These are phyloP conservation scores for Excoecaria cochinchinensis DNA, from an alignment of 345 rosid genomes.

Conservation along the genomic window DNA sequence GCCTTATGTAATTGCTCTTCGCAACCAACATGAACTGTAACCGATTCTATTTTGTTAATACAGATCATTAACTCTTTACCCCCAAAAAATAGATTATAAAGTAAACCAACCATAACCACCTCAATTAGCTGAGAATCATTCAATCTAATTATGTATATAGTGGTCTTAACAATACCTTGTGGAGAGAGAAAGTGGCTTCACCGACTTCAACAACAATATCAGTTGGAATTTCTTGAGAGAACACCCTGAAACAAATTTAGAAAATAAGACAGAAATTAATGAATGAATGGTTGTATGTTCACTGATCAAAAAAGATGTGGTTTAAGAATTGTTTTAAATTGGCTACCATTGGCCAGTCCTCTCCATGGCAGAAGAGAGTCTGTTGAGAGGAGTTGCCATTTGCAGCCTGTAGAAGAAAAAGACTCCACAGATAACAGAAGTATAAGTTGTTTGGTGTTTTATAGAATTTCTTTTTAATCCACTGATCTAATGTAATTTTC, in stretches of 20 bases:
- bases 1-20: slow-evolving; percentile 86
- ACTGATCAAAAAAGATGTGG: not conserved
- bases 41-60: not conserved
- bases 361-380: slow-evolving; percentile 60
- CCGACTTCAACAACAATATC: slow-evolving; percentile 77
- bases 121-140: not conserved
- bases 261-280: not conserved
- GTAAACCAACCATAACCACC: too few relatives aligned
- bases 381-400: slow-evolving; percentile 45
- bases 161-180: slow-evolving; percentile 46
- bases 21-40: slow-evolving; percentile 84
- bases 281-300: not conserved
- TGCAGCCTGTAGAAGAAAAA: not conserved
- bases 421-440: not conserved
- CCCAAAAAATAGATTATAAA: not conserved
- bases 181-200: slow-evolving; percentile 81
- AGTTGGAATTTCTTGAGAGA: slow-evolving; percentile 78
- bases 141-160: not conserved
- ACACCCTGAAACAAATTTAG: slow-evolving; percentile 54
- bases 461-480: not conserved
- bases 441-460: not conserved
- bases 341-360: slow-evolving; percentile 90
- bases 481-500: not conserved
- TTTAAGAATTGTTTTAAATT: not conserved
- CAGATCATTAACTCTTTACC: not conserved